phyloP scores from a whole-genome alignment of 2,329 filamentous ascomycete species.

The Stemphylium lycopersici region DNA sequence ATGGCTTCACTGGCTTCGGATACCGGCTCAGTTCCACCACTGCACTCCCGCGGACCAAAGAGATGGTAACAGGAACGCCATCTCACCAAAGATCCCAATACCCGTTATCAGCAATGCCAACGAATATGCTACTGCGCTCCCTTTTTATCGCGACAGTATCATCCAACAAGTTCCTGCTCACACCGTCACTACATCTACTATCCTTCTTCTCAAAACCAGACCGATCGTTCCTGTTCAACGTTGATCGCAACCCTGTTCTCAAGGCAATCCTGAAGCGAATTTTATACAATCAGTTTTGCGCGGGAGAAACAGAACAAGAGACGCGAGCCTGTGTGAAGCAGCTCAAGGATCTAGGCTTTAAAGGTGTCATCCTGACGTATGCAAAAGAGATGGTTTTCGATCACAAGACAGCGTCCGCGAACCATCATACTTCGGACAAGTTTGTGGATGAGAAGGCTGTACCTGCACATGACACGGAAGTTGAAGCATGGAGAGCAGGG shows the following conservation, averaged over 20 bases:
- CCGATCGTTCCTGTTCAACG: slow-evolving; percentile 55
- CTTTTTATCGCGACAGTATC: slow-evolving; percentile 54
- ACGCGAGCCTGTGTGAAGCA: slow-evolving; percentile 67
- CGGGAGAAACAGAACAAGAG: slow-evolving; percentile 74
- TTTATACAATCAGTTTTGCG: slow-evolving; percentile 90
- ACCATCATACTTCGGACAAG: slow-evolving; percentile 22
- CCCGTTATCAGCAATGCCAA: slow-evolving; percentile 36
- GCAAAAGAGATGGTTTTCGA: slow-evolving; percentile 68
- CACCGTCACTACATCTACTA: slow-evolving; percentile 48
- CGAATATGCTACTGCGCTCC: slow-evolving; percentile 37
- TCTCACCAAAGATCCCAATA: slow-evolving; percentile 15
- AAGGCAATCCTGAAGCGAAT: slow-evolving; percentile 75
- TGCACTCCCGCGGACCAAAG: slow-evolving; percentile 16
- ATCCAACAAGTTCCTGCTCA: slow-evolving; percentile 52
- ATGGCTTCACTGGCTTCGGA: slow-evolving; percentile 10
- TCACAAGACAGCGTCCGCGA: slow-evolving; percentile 35
- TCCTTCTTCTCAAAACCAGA: slow-evolving; percentile 49
- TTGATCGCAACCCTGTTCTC: slow-evolving; percentile 77
- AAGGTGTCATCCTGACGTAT: slow-evolving; percentile 83
- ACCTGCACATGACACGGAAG: slow-evolving; percentile 32
- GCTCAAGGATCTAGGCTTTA: slow-evolving; percentile 74
- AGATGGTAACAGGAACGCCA: slow-evolving; percentile 8
- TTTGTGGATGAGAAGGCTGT: slow-evolving; percentile 3
- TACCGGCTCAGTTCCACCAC: slow-evolving; percentile 21
- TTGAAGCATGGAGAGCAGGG: slow-evolving; percentile 44